Evolutionary conservation across 306 rosid species (phyloP).

Genomic region (Trichosanthes cucumerina): DNA sequence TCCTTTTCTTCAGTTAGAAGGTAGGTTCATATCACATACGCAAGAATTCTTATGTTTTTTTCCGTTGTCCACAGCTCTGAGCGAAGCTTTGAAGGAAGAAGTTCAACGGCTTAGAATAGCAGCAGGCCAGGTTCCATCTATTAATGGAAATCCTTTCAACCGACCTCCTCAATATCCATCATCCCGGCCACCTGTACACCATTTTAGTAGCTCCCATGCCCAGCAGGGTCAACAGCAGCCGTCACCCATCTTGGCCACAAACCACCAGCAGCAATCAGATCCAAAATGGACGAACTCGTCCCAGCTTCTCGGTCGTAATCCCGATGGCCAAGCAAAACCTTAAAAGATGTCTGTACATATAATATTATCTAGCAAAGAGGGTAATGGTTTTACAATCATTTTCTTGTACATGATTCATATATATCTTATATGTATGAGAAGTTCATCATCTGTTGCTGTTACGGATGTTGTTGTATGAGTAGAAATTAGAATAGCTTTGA

Average conservation of each 20-base stretch:
- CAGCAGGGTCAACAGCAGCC: slow-evolving; percentile 53
- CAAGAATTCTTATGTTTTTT: neutral
- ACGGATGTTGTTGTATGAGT: neutral
- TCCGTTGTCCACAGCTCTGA: slow-evolving; percentile 37
- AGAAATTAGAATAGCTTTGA: neutral
- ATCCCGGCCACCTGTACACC: slow-evolving; percentile 43
- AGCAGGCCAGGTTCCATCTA: slow-evolving; percentile 28
- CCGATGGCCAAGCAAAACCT: slow-evolving; percentile 26
- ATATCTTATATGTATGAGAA: neutral
- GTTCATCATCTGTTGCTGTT: neutral
- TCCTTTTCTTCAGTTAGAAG: neutral
- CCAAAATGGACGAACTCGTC: slow-evolving; percentile 33
- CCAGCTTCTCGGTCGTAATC: slow-evolving; percentile 46
- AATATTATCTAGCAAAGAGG: neutral
- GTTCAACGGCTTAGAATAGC: slow-evolving; percentile 70
- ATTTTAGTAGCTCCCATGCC: slow-evolving; percentile 24
- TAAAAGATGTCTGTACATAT: slow-evolving; percentile 27
- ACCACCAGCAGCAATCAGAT: slow-evolving; percentile 23
- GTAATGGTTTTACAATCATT: neutral
- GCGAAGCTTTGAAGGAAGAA: slow-evolving; percentile 68
- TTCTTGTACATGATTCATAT: slow-evolving; percentile 9
- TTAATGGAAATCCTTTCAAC: slow-evolving; percentile 23
- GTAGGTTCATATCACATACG: slow-evolving; percentile 2
- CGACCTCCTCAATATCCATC: slow-evolving; percentile 47
- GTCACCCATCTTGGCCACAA: slow-evolving; percentile 31